Base-by-base conservation (phyloP, 2,329 filamentous ascomycete species). In the Emmonsiellopsis sp. region DNA sequence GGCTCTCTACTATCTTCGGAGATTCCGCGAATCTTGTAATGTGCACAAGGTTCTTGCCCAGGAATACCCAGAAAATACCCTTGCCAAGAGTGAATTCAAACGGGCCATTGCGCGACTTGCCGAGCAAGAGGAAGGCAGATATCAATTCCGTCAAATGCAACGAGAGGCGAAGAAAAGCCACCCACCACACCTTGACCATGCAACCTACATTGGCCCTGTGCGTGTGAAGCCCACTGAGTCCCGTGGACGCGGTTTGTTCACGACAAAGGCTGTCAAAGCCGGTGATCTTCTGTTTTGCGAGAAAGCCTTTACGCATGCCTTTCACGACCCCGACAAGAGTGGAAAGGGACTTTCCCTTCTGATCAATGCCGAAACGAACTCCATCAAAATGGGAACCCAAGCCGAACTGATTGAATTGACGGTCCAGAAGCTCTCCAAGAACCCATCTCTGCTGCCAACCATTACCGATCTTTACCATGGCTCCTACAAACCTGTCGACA, bases 221-320 rank as follows among this genome's bases (percentile, higher is more conserved):
- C 62, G 68, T 43, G 58, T 80, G 0, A 72, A 67, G 35, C 43
- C 61, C 6, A 73, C 74, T 0, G 61, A 63, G 1, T 71, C 64
- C 7, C 67, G 70, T 15, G 79, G 78, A 2, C 69, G 71, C 2
- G 79, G 79, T 0, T 63, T 82, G 0, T 83, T 81, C 58, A 76
- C 75, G 0, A 78, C 72, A 0, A 63, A 67, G 16, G 59, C 66
- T 0, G 75, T 82, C 2, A 67, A 69, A 38, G 71, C 74, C 0
- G 79, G 79, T 0, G 75, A 81, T 3, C 65, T 81, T 1, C 62
- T 83, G 0, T 58, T 82, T 1, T 81, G 77, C 46, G 79, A 82
- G 55, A 83, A 82, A 56, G 78, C 79, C 0, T 80, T 81, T 58
- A 63, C 63, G 0, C 70, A 79, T 59, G 66, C 56, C 16, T 73